Base-by-base conservation (phyloP, 805 yeast species). In the Candida endomychidarum region DNA sequence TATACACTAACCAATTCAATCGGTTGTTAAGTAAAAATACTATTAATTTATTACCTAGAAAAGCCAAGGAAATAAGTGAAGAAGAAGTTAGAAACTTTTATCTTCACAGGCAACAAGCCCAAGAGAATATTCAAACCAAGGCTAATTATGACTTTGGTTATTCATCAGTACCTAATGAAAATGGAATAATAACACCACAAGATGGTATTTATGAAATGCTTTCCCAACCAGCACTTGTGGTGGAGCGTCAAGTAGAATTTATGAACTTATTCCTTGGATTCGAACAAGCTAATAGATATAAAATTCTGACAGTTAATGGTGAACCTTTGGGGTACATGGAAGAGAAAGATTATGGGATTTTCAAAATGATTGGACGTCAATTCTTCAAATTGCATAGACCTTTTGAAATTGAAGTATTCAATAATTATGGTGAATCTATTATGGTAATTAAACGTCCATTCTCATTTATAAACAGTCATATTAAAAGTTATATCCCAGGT, bases 241-340 rank as follows among this genome's bases (percentile, higher is more conserved):
- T 93, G 33, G 96, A 91, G 55, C 74, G 99, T 42, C 85, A 86
- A 55, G 70, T 93, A 17, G 98, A 93, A 64, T 74, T 83, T 67
- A 82, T 88, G 88, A 90, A 88, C 55, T 70, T 93, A 12, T 74
- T 89, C 38, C 56, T 90, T 9, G 97, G 97, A 1, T 87, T 86
- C 52, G 98, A 91, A 58, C 98, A 93, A 63, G 87, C 93, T 2
- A 91, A 90, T 57, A 67, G 74, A 48, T 91, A 91, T 56, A 73
- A 70, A 9, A 74, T 93, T 31, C 73, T 82, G 79, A 84, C 87
- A 58, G 74, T 84, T 0, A 50, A 68, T 47, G 98, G 98, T 1
- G 70, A 78, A 38, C 80, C 77, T 37, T 54, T 93, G 6, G 99
- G 96, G 0, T 81, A 72, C 57, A 78, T 91, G 80, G 72, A 77